Conservation (phyloP, 202 grass and related monocot species). For the Carex arenaria region DNA sequence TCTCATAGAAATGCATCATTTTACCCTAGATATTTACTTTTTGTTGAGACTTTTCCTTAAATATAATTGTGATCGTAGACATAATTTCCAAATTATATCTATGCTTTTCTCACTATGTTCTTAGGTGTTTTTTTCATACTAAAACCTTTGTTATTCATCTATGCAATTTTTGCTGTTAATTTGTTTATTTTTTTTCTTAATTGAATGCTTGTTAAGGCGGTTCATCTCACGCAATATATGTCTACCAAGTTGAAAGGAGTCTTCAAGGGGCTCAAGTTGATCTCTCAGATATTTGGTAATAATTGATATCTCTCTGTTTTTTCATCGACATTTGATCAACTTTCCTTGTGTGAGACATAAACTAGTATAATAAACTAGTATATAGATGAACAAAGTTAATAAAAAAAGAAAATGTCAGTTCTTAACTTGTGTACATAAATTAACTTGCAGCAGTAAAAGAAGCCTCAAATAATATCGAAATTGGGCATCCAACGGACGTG, state of each 20-base stretch:
- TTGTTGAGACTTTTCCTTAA: neutral
- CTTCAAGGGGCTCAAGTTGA: conserved; percentile 66
- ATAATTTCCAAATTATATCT: neutral
- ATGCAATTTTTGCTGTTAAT: neutral
- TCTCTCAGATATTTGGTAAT: conserved; percentile 83
- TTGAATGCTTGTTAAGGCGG: conserved; percentile 12
- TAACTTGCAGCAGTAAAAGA: conserved; percentile 55
- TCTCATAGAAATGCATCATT: neutral
- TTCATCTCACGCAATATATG: conserved; percentile 27
- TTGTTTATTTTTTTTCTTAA: neutral
- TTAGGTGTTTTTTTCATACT: neutral
- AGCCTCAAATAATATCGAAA: conserved; percentile 56
- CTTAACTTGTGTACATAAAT: neutral
- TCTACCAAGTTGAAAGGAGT: conserved; percentile 75
- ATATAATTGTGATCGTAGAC: neutral
- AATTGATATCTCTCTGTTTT: neutral
- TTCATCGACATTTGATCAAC: neutral
- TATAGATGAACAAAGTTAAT: neutral
- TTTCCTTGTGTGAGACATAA: neutral
- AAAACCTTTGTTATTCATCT: neutral
- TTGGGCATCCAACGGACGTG: conserved; percentile 68
- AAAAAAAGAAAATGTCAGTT: neutral
- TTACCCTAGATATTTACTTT: neutral
- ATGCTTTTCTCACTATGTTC: neutral
- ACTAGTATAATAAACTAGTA: neutral